Conservation (phyloP, 2,329 filamentous ascomycete genomes). For the Fusarium begoniae region DNA sequence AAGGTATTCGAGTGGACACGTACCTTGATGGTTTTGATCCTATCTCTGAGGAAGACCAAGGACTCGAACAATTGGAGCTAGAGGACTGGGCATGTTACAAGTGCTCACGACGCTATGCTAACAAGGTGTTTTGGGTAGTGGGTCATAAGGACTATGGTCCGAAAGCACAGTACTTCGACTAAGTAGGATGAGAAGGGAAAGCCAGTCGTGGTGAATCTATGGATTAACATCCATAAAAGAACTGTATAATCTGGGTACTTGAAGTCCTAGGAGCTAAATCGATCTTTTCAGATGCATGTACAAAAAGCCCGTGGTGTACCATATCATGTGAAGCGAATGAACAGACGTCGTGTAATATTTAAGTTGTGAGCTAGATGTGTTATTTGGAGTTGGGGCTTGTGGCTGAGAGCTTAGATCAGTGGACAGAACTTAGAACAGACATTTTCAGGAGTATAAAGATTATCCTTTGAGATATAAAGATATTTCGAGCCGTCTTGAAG, state of each 20-base stretch:
- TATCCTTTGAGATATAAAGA: accelerated
- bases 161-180: too few species aligned
- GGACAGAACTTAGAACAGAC: too few species aligned
- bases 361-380: too few species aligned
- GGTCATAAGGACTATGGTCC: too few species aligned
- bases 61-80: not conserved
- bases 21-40: not conserved
- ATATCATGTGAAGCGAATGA: too few species aligned
- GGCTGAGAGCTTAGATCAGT: too few species aligned
- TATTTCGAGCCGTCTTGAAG: accelerated
- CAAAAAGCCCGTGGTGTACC: accelerated
- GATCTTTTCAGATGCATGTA: not conserved
- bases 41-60: not conserved
- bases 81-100: not conserved
- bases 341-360: too few species aligned
- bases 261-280: not conserved
- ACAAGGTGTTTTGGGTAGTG: not conserved
- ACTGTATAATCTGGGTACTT: accelerated
- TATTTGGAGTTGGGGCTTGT: too few species aligned
- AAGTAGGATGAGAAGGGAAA: too few species aligned
- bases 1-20: accelerated
- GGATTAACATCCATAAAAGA: accelerated
- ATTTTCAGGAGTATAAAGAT: accelerated
- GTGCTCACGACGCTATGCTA: too few species aligned
- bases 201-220: not conserved